Base-by-base conservation (phyloP, 345 rosid species). In the Mercurialis annua region DNA sequence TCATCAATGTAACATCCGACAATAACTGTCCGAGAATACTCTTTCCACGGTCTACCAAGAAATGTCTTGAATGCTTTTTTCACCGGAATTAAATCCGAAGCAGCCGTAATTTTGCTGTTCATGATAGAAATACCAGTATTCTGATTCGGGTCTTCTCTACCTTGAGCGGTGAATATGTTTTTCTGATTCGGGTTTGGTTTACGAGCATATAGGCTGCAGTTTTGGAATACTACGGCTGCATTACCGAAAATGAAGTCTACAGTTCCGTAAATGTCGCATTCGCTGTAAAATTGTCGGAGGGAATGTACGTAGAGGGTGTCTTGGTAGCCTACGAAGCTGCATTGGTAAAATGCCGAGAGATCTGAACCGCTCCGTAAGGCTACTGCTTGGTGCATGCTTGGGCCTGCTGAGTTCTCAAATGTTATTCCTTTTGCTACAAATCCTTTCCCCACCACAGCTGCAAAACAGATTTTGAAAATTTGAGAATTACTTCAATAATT, bases 311-410 rank as follows among this genome's bases (percentile, higher is more conserved):
- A 91, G 9, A 91, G 85, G 0, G 96, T 89, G 81, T 92, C 96
- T 54, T 89, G 96, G 70, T 92, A 89, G 36, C 72, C 94, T 0
- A 86, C 80, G 57, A 89, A 89, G 70, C 85, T 80, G 81, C 98
- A 89, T 34, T 73, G 36, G 69, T 85, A 89, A 64, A 85, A 92
- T 15, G 90, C 95, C 0, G 96, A 86, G 72, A 83, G 72, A 49
- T 92, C 92, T 17, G 98, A 75, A 9, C 88, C 76, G 10, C 89
- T 79, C 17, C 96, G 75, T 0, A 92, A 40, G 38, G 96, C 98
- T 48, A 92, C 98, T 1, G 98, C 98, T 58, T 92, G 98, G 85
- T 86, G 93, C 68, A 86, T 92, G 48, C 78, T 80, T 0, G 90
- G 90, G 2, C 96, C 96, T 0, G 98, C 96, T 14, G 83, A 64